Evolutionary conservation across 768 basidiomycete species (phyloP).

Genomic region (Rubroboletus satanas): DNA sequence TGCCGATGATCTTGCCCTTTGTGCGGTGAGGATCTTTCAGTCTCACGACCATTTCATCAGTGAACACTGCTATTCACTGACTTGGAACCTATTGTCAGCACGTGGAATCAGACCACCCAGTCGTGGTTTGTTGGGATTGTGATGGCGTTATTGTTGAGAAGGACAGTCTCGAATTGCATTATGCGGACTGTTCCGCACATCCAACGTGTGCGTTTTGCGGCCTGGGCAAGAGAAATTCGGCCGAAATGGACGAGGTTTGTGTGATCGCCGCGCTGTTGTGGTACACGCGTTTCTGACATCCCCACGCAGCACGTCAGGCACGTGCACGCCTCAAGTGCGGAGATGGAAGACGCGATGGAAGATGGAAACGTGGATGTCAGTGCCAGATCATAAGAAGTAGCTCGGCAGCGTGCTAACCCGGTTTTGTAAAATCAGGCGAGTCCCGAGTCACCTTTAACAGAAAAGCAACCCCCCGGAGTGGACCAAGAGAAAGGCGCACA

Average conservation of each 20-base stretch:
- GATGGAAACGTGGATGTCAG: conserved; percentile 3
- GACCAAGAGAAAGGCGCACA: not conserved
- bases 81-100: conserved; percentile 15
- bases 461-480: not conserved
- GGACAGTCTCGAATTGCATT: conserved; percentile 19
- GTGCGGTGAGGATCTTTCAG: conserved; percentile 12
- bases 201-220: conserved; percentile 21
- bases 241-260: conserved; percentile 24
- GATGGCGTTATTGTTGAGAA: conserved; percentile 23
- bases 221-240: conserved; percentile 9
- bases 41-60: not conserved
- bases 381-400: not conserved
- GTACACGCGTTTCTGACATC: conserved; percentile 6
- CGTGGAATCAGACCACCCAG: conserved; percentile 19
- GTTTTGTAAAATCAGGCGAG: conserved; percentile 2
- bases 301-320: conserved; percentile 18
- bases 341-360: not conserved
- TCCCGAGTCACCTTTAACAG: not conserved
- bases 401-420: conserved; percentile 1
- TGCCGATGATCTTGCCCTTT: conserved; percentile 18
- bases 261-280: not conserved
- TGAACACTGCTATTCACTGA: not conserved
- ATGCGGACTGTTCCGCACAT: conserved; percentile 20
- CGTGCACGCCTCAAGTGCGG: conserved; percentile 8
- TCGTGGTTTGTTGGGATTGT: conserved; percentile 31